Conservation (phyloP, 495 filamentous ascomycete species). For the Cenococcum geophilum region DNA sequence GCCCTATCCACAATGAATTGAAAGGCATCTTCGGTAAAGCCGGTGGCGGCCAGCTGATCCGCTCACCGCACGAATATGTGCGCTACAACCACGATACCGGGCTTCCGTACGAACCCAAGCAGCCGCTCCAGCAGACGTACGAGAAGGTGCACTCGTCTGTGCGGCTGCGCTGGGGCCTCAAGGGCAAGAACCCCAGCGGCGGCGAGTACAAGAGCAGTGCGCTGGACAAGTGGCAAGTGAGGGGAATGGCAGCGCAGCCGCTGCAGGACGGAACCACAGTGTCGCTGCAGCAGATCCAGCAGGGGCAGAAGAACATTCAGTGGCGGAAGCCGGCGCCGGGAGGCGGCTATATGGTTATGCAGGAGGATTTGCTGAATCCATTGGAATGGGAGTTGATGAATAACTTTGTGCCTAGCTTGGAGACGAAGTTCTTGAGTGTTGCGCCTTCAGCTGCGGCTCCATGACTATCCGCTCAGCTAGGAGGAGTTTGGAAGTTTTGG, state of each 20-base stretch:
- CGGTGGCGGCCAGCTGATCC: background rate
- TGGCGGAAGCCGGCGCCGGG: background rate
- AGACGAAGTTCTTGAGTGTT: background rate
- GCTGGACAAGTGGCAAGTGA: background rate
- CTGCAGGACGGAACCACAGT: background rate
- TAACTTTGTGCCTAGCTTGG: background rate
- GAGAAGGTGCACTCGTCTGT: background rate
- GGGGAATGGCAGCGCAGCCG: background rate
- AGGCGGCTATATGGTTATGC: background rate
- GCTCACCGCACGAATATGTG: background rate
- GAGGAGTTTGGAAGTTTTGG: too few relatives aligned
- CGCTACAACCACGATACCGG: background rate
- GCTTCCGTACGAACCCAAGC: background rate
- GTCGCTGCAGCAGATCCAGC: background rate
- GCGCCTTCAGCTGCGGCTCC: background rate
- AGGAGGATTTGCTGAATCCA: background rate
- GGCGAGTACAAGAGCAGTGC: background rate
- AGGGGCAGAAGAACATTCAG: background rate
- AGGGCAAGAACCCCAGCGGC: background rate
- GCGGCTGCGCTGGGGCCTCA: background rate
- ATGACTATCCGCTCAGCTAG: too few relatives aligned
- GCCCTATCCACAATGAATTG: background rate
- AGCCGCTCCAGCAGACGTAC: background rate
- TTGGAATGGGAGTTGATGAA: background rate
- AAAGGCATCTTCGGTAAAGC: background rate